phyloP scores from a whole-genome alignment of 768 basidiomycete genomes.

The Melanogaster broomeanus region DNA sequence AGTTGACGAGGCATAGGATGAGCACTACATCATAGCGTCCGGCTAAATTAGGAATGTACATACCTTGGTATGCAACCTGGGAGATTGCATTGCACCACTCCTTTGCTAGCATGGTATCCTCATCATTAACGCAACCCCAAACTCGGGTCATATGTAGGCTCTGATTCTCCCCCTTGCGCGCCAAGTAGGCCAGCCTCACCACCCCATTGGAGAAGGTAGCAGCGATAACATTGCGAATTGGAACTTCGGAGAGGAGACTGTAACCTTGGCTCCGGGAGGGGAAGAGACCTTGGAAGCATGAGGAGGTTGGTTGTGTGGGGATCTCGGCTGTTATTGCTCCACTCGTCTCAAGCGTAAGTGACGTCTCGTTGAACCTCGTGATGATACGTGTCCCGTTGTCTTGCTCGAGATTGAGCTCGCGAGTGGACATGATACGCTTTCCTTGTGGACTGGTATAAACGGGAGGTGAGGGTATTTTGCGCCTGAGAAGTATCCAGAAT shows the following conservation, averaged over 20 bases:
- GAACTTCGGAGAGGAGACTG: slow-evolving; percentile 29
- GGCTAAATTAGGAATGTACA: background rate
- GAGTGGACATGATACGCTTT: slow-evolving; percentile 13
- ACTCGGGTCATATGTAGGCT: slow-evolving; percentile 40
- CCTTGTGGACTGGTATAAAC: background rate
- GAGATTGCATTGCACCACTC: slow-evolving; percentile 60
- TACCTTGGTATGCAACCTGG: slow-evolving; percentile 62
- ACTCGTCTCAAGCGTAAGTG: slow-evolving; percentile 29
- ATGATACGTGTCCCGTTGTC: slow-evolving; percentile 10
- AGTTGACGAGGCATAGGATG: background rate
- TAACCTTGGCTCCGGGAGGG: background rate
- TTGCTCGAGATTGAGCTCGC: slow-evolving; percentile 20
- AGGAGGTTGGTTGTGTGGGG: slow-evolving; percentile 8
- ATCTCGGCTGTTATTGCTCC: slow-evolving; percentile 9
- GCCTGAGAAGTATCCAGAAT: background rate
- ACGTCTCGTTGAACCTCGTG: slow-evolving; percentile 29
- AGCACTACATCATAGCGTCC: background rate
- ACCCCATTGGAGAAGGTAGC: slow-evolving; percentile 40
- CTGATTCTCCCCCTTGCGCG: slow-evolving; percentile 42
- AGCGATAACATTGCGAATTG: slow-evolving; percentile 56
- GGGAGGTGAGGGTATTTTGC: background rate
- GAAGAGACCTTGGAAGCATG: slow-evolving; percentile 11
- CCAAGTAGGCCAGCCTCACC: slow-evolving; percentile 55
- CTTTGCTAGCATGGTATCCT: slow-evolving; percentile 34
- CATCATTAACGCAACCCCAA: slow-evolving; percentile 42